Evolutionary conservation across 441 rosid genomes (phyloP), one percentile per base, ranked within the genome.

Genomic region (Melastoma candidum): DNA sequence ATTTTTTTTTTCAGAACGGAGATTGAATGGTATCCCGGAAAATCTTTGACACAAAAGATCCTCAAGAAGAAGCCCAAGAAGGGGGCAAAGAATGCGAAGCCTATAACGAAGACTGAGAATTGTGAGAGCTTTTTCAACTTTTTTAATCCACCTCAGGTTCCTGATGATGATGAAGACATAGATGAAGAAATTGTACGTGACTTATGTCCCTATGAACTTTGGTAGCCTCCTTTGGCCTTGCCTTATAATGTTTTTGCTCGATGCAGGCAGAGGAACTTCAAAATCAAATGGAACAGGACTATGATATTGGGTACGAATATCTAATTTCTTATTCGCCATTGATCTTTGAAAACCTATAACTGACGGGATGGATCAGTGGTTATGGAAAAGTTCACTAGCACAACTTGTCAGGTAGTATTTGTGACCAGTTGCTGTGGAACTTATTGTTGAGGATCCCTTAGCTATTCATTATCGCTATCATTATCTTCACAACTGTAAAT

Each of bases 61-160:
- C 84, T 85, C 0, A 86, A 86, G 71, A 85, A 86, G 74, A 85
- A 82, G 74, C 95, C 87, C 7, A 84, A 81, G 79, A 84, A 84
- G 62, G 97, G 93, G 61, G 78, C 96, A 13, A 89, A 84, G 74
- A 86, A 86, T 68, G 77, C 87, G 6, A 93, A 89, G 66, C 90
- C 90, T 1, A 78, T 89, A 12, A 84, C 90, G 7, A 84, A 93
- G 71, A 82, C 87, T 13, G 95, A 85, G 65, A 88, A 76, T 7
- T 83, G 90, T 68, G 92, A 82, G 47, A 93, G 97, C 61, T 93
- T 93, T 60, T 93, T 93, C 68, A 84, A 84, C 75, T 93, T 93
- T 71, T 86, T 88, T 48, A 82, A 51, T 58, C 98, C 98, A 26
- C 99, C 96, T 44, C 75, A 86, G 70, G 86, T 86, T 32, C 98